Evolutionary conservation across 2,329 filamentous ascomycete genomes (phyloP), one percentile per base, ranked within the genome.

Genomic region (Emydomyces testavorans): DNA sequence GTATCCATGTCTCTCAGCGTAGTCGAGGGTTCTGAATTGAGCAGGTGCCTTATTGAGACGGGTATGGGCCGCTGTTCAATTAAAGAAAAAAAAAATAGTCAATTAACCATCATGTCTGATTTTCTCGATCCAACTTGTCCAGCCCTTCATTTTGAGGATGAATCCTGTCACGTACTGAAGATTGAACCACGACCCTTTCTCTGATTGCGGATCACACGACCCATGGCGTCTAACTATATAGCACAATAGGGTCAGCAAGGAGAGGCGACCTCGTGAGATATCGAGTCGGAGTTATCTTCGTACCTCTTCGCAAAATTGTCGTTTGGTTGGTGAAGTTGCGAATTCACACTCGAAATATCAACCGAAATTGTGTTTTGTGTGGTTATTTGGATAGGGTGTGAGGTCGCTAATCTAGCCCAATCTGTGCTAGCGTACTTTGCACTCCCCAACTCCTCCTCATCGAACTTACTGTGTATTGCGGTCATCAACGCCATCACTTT

Each of bases 21-120:
- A 98, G 72, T 98, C 92, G 80, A 95, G 85, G 63, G 80, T 86
- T 74, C 92, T 80, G 83, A 98, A 96, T 76, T 94, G 85, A 68
- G 90, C 86, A 58, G 86, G 85, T 57, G 83, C 80, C 82, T 96
- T 95, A 78, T 92, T 90, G 68, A 96, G 81, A 74, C 85, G 83
- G 74, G 84, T 88, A 75, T 85, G 79, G 71, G 83, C 80, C 73
- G 80, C 80, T 84, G 65, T 53, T 60, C 6, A 36, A n/a, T n/a
- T n/a, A n/a, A n/a, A 46, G 20, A 21, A 29, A 29, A 45, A 45
- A 34, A 37, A 31, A 35, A 18, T n/a, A 26, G 35, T 46, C 23
- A 50, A 43, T 48, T 29, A 43, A 42, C n/a, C 38, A 49, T 31
- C 46, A 39, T 50, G 45, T 47, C 53, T 36, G 48, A 51, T 55